These are phyloP conservation scores for Cryptococcus depauperatus DNA, from an alignment of 1,284 basidiomycete genomes.

Conservation along the genomic window DNA sequence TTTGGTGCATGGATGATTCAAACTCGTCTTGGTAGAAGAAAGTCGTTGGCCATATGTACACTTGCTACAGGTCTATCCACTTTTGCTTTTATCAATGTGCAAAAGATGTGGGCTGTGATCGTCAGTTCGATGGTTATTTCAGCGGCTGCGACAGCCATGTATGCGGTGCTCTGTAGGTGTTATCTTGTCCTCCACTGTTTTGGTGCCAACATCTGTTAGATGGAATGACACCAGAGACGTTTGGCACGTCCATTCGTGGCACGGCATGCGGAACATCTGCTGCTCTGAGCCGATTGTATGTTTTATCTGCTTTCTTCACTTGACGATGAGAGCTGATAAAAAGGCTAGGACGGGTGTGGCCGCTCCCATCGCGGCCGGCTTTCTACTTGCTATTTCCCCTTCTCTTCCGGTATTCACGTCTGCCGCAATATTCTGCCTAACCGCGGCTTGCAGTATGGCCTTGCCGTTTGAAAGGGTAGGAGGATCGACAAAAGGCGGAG, in stretches of 20 bases:
- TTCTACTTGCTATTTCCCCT: constrained; percentile 62
- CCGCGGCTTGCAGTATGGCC: constrained; percentile 59
- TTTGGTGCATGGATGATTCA: constrained; percentile 86
- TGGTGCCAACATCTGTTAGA: constrained; percentile 28
- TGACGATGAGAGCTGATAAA: background rate
- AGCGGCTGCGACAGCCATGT: constrained; percentile 80
- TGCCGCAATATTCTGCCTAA: constrained; percentile 60
- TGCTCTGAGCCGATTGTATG: constrained; percentile 75
- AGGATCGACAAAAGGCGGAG: constrained; percentile 12
- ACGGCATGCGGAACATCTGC: constrained; percentile 88
- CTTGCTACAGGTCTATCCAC: constrained; percentile 74
- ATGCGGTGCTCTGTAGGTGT: constrained; percentile 77
- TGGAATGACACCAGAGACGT: constrained; percentile 84
- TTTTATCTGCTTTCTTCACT: constrained; percentile 12
- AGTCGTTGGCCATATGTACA: constrained; percentile 72
- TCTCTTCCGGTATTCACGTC: constrained; percentile 73
- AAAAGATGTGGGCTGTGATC: constrained; percentile 59
- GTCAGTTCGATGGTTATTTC: constrained; percentile 71
- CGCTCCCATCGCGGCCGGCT: constrained; percentile 75
- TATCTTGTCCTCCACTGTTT: too few relatives aligned
- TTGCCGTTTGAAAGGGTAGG: constrained; percentile 47
- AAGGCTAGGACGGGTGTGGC: constrained; percentile 72
- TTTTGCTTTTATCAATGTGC: constrained; percentile 60
- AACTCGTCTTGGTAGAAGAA: constrained; percentile 60
- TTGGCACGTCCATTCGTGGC: constrained; percentile 72